Evolutionary conservation across 345 rosid genomes (phyloP), one percentile per base, ranked within the genome.

Genomic region (Zanthoxylum bungeanum): DNA sequence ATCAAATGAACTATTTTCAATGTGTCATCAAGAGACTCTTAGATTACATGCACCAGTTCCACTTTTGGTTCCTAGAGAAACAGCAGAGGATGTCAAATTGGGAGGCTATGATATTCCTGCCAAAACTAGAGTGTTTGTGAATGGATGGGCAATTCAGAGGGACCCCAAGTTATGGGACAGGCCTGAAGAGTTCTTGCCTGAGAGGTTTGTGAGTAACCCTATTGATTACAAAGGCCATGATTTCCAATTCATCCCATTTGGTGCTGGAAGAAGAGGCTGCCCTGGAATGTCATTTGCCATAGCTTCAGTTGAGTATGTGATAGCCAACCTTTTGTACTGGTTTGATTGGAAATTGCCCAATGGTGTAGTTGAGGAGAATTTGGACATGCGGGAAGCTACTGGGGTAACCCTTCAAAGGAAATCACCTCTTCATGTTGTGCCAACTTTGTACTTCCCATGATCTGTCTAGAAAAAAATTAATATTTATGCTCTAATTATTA

Each of bases 81-180:
- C 75, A 22, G 17, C 33, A 30, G 9, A 6, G 4, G 11, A 7
- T 10, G 6, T 2, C 22, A 62, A 50, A 1, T 7, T 52, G n/a
- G 6, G 11, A 3, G 66, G 74, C 7, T 70, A 25, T 33, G 66
- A 60, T 31, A 62, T 75, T 68, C 78, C 77, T 60, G 21, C 47
- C 11, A 51, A 60, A 14, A 42, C 46, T 3, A 40, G 3, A 21
- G 70, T 73, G 9, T 31, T 53, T 1, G 37, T 64, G 7, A 64
- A 73, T 24, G 70, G 42, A 9, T 68, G 72, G 72, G 73, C 63
- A 31, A 74, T 74, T 28, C 77, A 74, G 0, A 68, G 73, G 2
- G 73, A 74, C 31, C 77, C 73, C 9, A 33, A 33, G 7, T 1
- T 22, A 2, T 65, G 76, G 71, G 70, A 64, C 56, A 21, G 37